A percentile compares a stretch with the other conserved stretches of the same genome.
Conservation (phyloP, 2,329 filamentous ascomycete genomes). For the Arthrinium puccinioides region DNA sequence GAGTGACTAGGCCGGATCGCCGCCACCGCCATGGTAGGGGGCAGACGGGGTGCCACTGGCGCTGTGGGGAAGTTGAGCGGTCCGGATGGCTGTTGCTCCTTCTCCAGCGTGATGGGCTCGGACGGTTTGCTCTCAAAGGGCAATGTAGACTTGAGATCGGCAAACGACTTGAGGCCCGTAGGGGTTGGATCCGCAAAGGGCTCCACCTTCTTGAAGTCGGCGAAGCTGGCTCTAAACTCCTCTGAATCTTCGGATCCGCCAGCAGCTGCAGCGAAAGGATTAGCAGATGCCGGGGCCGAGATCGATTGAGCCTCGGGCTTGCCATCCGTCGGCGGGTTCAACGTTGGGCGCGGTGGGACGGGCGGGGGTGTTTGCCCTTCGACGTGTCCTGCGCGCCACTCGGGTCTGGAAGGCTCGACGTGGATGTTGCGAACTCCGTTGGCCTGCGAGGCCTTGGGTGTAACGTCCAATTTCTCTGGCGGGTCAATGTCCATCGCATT, state of each 20-base stretch:
- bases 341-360: slow-evolving; percentile 10
- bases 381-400: slow-evolving; percentile 49
- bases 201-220: slow-evolving; percentile 48
- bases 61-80: slow-evolving; percentile 38
- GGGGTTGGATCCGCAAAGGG: slow-evolving; percentile 39
- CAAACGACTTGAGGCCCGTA: slow-evolving; percentile 44
- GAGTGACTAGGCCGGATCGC: slow-evolving; percentile 33
- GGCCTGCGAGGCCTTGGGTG: slow-evolving; percentile 16
- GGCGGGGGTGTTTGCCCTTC: slow-evolving; percentile 18
- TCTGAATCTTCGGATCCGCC: slow-evolving; percentile 49
- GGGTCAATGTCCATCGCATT: slow-evolving; percentile 62
- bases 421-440: slow-evolving; percentile 43
- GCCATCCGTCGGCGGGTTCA: slow-evolving; percentile 14
- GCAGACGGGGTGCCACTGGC: slow-evolving; percentile 42
- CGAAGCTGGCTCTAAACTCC: slow-evolving; percentile 45
- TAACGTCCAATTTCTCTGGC: slow-evolving; percentile 26
- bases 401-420: slow-evolving; percentile 50
- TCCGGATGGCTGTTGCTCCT: slow-evolving; percentile 23
- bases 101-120: slow-evolving; percentile 26
- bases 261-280: slow-evolving; percentile 24
- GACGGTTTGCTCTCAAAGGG: slow-evolving; percentile 49
- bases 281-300: slow-evolving; percentile 7
- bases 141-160: slow-evolving; percentile 47
- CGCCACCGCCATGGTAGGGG: slow-evolving; percentile 32
- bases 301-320: slow-evolving; percentile 10